Conservation (phyloP, 495 filamentous ascomycete genomes). For the Xylaria curta region DNA sequence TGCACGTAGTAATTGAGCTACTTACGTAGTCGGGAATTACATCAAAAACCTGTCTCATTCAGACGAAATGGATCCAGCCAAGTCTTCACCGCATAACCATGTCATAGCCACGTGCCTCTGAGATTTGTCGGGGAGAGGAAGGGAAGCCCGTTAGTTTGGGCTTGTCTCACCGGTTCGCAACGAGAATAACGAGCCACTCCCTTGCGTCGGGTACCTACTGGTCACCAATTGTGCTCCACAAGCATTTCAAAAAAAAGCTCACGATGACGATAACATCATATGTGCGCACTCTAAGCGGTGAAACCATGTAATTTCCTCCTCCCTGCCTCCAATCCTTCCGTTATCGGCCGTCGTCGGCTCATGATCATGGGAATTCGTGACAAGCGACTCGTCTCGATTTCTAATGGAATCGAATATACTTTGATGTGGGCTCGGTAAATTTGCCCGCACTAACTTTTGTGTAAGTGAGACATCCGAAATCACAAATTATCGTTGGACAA, state of each 20-base stretch:
- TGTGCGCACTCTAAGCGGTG: constrained; percentile 1
- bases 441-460: background rate
- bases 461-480: background rate
- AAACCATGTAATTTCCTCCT: constrained; percentile 7
- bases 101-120: constrained; percentile 15
- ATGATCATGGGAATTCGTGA: background rate
- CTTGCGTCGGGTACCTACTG: constrained; percentile 21
- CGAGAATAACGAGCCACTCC: background rate
- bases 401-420: background rate
- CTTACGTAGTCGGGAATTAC: background rate
- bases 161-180: constrained; percentile 5
- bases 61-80: background rate
- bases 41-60: background rate
- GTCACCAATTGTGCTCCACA: background rate
- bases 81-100: constrained; percentile 15
- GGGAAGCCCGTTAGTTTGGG: background rate
- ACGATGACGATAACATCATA: background rate
- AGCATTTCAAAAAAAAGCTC: background rate
- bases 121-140: background rate
- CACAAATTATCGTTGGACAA: background rate
- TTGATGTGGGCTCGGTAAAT: background rate
- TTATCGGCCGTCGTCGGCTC: background rate
- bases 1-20: background rate
- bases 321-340: background rate
- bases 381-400: background rate